Base-by-base conservation (phyloP, 805 yeast species). In the Yarrowia osloensis region DNA sequence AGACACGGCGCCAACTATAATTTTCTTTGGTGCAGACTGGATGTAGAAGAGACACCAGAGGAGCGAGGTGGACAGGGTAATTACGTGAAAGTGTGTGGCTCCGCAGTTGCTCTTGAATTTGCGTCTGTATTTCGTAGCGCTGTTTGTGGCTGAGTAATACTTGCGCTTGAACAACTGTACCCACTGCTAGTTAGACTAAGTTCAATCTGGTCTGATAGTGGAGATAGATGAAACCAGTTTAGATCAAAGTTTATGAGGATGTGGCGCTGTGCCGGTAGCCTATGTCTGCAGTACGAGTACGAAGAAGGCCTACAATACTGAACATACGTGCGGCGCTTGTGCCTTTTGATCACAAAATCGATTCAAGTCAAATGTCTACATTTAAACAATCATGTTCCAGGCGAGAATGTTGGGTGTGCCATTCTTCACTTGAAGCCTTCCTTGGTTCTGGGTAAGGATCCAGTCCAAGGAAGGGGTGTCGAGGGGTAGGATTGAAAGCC, bases 1-100 rank as follows among this genome's bases (percentile, higher is more conserved):
- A 26, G 33, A 46, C 26, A 57, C 63, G 63, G 63, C 63, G 42
- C 63, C 63, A 57, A 57, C 63, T 40, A 28, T 57, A 57, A 26
- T 22, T 54, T 24, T 35, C n/a, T 33, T 33, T 21, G 17, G 42
- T 33, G 42, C 42, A 52, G 59, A 52, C 28, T 24, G 31, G 33
- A 46, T 46, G 50, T 46, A 26, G 13, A 26, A 24, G 50, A 26
- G 50, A 26, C 50, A 26, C 33, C n/a, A 17, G 37, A 33, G 42
- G 42, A 6, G 59, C 15, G 42, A 22, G 17, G 9, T 7, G 17
- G 29, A 33, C 33, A 46, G 50, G 39, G 59, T 35, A 52, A 31
- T 13, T 17, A n/a, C 15, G 4, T 7, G 22, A 8, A 19, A n/a
- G 19, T 15, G 29, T 5, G 29, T 44, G 49, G 49, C 19, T 7